Evolutionary conservation across 768 basidiomycete species (phyloP), one percentile per base, ranked within the genome.

Genomic region (Boletales sp.): DNA sequence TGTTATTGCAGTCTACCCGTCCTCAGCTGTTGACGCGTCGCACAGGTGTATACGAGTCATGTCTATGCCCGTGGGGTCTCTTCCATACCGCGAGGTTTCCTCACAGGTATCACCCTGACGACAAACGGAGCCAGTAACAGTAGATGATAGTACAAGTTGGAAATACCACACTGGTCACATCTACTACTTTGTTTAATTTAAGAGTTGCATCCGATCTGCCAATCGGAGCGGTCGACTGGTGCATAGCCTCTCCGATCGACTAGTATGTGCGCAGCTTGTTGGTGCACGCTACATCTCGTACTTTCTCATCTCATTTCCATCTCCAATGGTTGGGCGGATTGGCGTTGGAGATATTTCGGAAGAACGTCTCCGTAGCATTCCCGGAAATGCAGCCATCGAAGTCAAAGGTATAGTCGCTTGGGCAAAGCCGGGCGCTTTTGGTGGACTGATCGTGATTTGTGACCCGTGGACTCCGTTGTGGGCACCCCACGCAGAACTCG

Each of bases 61-160:
- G 84, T 90, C 36, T 98, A 94, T 59, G 94, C 94, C 3, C 84
- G 94, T 3, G 88, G 87, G n/a, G 94, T 95, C 11, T 94, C 94
- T 0, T 73, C 81, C 2, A 81, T 97, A 35, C 82, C 86, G 4
- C 85, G 84, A 56, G 65, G 70, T 18, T 85, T 72, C 57, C 67
- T 81, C 38, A 55, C 39, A 40, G 46, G 54, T 31, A 25, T 41
- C 31, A 55, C 59, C 11, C 65, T 61, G 15, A 33, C 56, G 40
- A 17, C 44, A 34, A 57, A 56, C 37, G 54, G 53, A 52, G 12
- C 14, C 14, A 44, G 34, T 35, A 44, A 25, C 17, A 52, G 48
- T 53, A 59, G 53, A 58, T 49, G 49, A 56, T 54, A 45, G 41
- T 41, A 21, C 44, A 13, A 41, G 12, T 38, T 39, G 35, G 12